phyloP scores from a whole-genome alignment of 139 green algal genomes.

The Deuterostichococcus epilithicus region DNA sequence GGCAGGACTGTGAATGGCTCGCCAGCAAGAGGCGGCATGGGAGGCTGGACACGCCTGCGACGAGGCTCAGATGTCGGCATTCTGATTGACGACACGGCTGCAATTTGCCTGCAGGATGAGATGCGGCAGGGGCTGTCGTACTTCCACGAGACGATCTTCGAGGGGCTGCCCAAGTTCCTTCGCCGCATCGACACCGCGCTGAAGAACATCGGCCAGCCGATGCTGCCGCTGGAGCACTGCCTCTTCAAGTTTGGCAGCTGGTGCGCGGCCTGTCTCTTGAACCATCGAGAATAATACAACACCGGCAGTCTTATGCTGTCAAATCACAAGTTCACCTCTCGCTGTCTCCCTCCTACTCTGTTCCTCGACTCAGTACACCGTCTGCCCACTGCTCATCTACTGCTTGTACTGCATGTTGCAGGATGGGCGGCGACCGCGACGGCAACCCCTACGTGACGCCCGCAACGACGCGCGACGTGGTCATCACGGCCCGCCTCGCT shows the following conservation, averaged over 20 bases:
- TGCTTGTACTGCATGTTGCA: too few species aligned
- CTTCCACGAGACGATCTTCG: conserved; percentile 90
- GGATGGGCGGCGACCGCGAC: conserved; percentile 96
- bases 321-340: background rate
- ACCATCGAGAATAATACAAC: background rate
- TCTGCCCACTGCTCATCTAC: conserved; percentile 40
- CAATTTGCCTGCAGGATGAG: conserved; percentile 72
- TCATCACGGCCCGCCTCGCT: conserved; percentile 71
- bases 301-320: background rate
- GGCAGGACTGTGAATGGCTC: background rate
- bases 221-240: conserved; percentile 68
- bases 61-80: background rate
- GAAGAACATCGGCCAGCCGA: conserved; percentile 74
- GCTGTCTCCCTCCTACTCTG: background rate
- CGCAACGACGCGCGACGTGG: conserved; percentile 84
- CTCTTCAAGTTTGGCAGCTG: conserved; percentile 53
- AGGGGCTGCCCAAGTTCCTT: conserved; percentile 56
- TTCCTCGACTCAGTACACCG: too few species aligned
- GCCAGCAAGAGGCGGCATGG: too few species aligned
- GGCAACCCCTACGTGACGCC: conserved; percentile 91
- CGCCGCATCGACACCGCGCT: conserved; percentile 88
- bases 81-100: background rate
- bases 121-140: conserved; percentile 89
- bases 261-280: background rate
- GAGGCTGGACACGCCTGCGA: too few species aligned